phyloP scores from a whole-genome alignment of 192 early-diverging fungal genomes.

The Coemansia sp. region DNA sequence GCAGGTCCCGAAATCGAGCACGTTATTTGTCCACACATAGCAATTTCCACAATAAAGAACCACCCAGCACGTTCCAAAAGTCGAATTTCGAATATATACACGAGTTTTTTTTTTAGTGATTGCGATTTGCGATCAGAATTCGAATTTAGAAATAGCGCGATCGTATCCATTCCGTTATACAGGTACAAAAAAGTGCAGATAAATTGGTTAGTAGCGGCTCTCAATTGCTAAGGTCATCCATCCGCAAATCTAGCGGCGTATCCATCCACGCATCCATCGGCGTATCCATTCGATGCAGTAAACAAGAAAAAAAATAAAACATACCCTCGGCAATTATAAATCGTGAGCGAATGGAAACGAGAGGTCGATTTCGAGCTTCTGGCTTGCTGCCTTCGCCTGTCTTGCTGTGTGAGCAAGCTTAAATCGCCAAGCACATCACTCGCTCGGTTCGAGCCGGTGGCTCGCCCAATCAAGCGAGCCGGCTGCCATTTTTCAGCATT shows the following conservation, averaged over 20 bases:
- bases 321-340: conserved; percentile 2
- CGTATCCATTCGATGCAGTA: background rate
- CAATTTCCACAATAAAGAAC: background rate
- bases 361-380: background rate
- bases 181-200: background rate
- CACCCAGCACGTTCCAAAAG: background rate
- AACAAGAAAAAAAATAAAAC: background rate
- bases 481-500: background rate
- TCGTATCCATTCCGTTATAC: conserved; percentile 2
- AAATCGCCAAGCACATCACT: background rate
- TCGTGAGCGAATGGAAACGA: background rate
- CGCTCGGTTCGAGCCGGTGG: background rate
- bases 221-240: background rate
- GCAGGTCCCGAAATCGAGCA: background rate
- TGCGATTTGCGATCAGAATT: background rate
- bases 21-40: background rate
- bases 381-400: background rate
- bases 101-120: background rate
- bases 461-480: background rate
- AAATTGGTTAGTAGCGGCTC: background rate
- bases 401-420: background rate
- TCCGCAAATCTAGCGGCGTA: background rate
- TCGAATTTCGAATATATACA: background rate
- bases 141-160: background rate
- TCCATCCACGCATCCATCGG: conserved; percentile 4